Evolutionary conservation across 306 rosid species (phyloP), one percentile per base, ranked within the genome.

Genomic region (Malus orientalis): DNA sequence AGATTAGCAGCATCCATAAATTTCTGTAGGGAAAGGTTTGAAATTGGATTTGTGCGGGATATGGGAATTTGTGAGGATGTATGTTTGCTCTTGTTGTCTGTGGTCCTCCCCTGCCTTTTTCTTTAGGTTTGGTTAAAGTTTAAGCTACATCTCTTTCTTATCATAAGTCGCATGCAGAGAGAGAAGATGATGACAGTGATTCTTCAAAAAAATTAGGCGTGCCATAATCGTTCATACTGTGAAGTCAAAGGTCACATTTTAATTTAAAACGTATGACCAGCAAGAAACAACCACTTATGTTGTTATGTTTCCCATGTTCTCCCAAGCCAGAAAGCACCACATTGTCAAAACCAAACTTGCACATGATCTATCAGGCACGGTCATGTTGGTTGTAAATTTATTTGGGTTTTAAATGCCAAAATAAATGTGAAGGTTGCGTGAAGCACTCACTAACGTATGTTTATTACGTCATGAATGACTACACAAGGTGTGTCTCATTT

Each of bases 101-200:
- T 86, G 85, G 83, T 81, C 84, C 87, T 73, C 22, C 59, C 11
- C 29, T 44, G 60, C 29, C 68, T 80, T 62, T 85, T 69, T 25
- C 80, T 73, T 72, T 54, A 69, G 38, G 79, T 81, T 81, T 85
- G 73, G 73, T 83, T 76, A 75, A 45, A 77, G 79, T 81, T 84
- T 79, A 27, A 29, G 84, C 77, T 78, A 60, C 70, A 78, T 74
- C 85, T 76, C 76, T 74, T 54, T 79, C 69, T 47, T 79, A 79
- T 79, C 81, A 88, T 76, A 85, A 18, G 61, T 78, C 77, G 69
- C 78, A 40, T 36, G 53, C 83, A 19, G 47, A 66, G 25, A 16
- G 20, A 49, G 54, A 15, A 15, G 55, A 36, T 18, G 42, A 33
- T 64, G 69, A 64, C 11, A 10, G 2, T 67, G 29, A n/a, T 67